These are phyloP conservation scores for Entonaema liquescens DNA, from an alignment of 495 filamentous ascomycete genomes.

Conservation along the genomic window DNA sequence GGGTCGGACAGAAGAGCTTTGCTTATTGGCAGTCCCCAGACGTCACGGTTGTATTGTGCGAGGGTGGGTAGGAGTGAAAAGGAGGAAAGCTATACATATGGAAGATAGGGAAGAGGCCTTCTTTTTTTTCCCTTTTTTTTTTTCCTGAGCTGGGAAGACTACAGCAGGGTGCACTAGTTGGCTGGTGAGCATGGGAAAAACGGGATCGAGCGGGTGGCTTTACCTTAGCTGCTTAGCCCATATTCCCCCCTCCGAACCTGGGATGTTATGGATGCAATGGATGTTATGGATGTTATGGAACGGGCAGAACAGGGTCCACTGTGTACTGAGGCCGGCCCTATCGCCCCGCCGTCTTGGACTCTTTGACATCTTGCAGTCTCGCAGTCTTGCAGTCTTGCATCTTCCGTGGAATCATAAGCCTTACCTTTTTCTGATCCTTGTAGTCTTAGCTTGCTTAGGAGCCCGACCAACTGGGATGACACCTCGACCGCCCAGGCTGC, in stretches of 20 bases:
- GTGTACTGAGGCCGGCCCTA: slow-evolving; percentile 24
- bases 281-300: slow-evolving; percentile 6
- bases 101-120: slow-evolving; percentile 13
- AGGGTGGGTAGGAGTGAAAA: slow-evolving; percentile 39
- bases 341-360: slow-evolving; percentile 24
- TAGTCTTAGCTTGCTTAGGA: slow-evolving; percentile 28
- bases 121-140: slow-evolving; percentile 11
- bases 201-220: slow-evolving; percentile 38
- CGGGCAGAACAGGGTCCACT: slow-evolving; percentile 30
- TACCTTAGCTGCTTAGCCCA: slow-evolving; percentile 18
- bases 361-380: slow-evolving; percentile 6
- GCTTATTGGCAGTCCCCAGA: slow-evolving; percentile 32
- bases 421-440: slow-evolving; percentile 28
- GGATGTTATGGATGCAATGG: slow-evolving; percentile 5
- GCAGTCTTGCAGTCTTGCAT: too few species aligned
- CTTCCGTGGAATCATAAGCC: slow-evolving; percentile 18
- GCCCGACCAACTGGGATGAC: slow-evolving; percentile 44
- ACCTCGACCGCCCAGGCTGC: slow-evolving; percentile 36
- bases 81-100: slow-evolving; percentile 23
- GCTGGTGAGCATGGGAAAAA: slow-evolving; percentile 25
- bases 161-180: slow-evolving; percentile 32
- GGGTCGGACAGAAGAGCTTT: slow-evolving; percentile 24
- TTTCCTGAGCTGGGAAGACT: slow-evolving; percentile 9
- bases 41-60: slow-evolving; percentile 40
- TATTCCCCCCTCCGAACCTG: slow-evolving; percentile 25